A percentile compares a stretch with the other conserved stretches of the same genome.
These are phyloP conservation scores for Dactylella cylindrospora DNA, from an alignment of 2,329 filamentous ascomycete species.

Conservation along the genomic window DNA sequence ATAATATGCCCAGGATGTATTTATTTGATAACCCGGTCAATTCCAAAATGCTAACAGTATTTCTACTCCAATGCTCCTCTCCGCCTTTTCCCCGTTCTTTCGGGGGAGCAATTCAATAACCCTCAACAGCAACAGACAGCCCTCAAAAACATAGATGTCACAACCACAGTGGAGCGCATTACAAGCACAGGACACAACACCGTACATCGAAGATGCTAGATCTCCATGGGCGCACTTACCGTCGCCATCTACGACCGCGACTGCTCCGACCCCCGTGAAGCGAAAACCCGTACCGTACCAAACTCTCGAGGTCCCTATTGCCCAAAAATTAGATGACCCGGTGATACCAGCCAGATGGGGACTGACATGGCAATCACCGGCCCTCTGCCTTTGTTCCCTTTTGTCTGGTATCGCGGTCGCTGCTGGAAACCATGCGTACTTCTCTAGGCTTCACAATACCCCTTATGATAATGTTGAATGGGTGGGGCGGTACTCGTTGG, in stretches of 20 bases:
- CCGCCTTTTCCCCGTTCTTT: no score
- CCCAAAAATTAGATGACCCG: background rate
- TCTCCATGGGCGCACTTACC: conserved; percentile 17
- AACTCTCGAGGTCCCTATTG: background rate
- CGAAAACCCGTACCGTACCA: conserved; percentile 32
- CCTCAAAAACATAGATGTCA: no score
- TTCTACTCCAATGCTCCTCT: no score
- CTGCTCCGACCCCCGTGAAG: conserved; percentile 3
- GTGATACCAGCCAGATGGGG: conserved; percentile 25
- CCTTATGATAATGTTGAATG: conserved; percentile 38
- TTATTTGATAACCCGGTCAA: no score
- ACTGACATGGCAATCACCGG: conserved; percentile 30
- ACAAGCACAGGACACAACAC: conserved; percentile 23
- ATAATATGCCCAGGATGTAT: no score
- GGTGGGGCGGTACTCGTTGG: conserved; percentile 32
- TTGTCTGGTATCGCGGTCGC: conserved; percentile 24
- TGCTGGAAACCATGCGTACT: conserved; percentile 39
- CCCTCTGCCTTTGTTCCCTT: conserved; percentile 5
- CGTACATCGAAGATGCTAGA: background rate
- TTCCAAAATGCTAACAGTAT: no score
- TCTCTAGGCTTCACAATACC: conserved; percentile 14
- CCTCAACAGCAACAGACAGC: no score
- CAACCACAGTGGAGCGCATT: no score
- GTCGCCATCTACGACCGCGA: no score
- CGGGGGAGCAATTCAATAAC: no score